Base-by-base conservation (phyloP, 1,139 yeast genomes). In the Suhomyces bribrorum region DNA sequence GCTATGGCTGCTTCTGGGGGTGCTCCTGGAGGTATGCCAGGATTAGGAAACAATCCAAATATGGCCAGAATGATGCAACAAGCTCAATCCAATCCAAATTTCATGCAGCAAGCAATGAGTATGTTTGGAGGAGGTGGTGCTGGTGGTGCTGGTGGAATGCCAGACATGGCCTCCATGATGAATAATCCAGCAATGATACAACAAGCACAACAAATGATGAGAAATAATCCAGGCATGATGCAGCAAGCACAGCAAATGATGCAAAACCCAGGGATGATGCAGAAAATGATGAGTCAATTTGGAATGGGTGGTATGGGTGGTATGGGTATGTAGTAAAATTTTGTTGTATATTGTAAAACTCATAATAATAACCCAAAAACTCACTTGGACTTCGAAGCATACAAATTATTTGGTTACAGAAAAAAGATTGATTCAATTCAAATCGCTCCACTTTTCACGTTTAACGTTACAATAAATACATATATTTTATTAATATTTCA, bases 251-350 rank as follows among this genome's bases (percentile, higher is more conserved):
- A 71, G 49, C 75, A 71, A 46, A 72, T 72, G 77, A 72, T 72
- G 77, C 71, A 68, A 49, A 66, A 72, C 49, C 77, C 77, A n/a
- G 75, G 75, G 3, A 70, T 72, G 77, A 72, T 85, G 82, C 85
- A 83, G 59, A 80, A 81, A 53, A 80, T 85, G 87, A 85, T 86
- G 83, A 75, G 77, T 58, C 86, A 81, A 54, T 82, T 85, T 53
- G 56, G 54, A 27, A 48, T 49, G 46, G 71, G 78, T 48, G 76
- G 74, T 14, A 54, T 59, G 61, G 61, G 59, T 28, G 39, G 39
- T 12, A 20, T 36, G 28, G 39, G 38, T n/a, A 48, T 54, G 54
- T 53, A 41, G 38, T 8, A n/a, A n/a, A n/a, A n/a, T n/a, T n/a
- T n/a, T n/a, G n/a, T n/a, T n/a, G n/a, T n/a, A n/a, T n/a, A n/a